phyloP scores from a whole-genome alignment of 2,329 filamentous ascomycete species.

The Diaporthe citriasiana region DNA sequence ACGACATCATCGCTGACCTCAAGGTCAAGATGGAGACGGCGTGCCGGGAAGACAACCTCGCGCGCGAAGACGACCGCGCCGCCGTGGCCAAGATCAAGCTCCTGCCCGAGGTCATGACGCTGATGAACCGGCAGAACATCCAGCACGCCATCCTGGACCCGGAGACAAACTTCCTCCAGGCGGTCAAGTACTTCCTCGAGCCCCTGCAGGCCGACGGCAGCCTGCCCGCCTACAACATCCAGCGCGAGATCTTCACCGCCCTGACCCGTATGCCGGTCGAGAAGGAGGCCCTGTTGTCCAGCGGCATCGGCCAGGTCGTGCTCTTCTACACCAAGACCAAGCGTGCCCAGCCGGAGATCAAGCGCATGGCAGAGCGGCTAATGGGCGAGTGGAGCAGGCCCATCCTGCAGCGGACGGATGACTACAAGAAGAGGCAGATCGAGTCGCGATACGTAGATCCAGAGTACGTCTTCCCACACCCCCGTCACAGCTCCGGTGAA shows the following conservation, averaged over 20 bases:
- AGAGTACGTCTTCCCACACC: conserved; percentile 61
- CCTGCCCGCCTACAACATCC: conserved; percentile 96
- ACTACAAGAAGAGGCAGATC: conserved; percentile 88
- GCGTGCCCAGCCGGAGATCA: conserved; percentile 88
- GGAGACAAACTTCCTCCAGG: conserved; percentile 94
- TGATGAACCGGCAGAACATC: conserved; percentile 91
- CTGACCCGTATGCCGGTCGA: conserved; percentile 86
- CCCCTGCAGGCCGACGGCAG: conserved; percentile 89
- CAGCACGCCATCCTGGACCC: conserved; percentile 90
- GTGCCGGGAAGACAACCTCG: conserved; percentile 87
- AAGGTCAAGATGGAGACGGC: conserved; percentile 92
- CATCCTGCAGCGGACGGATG: conserved; percentile 92
- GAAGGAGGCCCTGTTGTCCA: conserved; percentile 90
- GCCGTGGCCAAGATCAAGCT: conserved; percentile 95
- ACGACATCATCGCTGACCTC: conserved; percentile 89
- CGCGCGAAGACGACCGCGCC: conserved; percentile 82
- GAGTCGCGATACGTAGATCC: conserved; percentile 75
- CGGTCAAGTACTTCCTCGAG: conserved; percentile 97
- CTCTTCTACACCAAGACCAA: conserved; percentile 98
- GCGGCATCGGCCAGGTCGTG: conserved; percentile 95
- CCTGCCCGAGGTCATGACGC: conserved; percentile 87
- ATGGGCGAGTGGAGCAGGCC: conserved; percentile 96
- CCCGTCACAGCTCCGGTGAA: not conserved
- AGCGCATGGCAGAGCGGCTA: conserved; percentile 92
- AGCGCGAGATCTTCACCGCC: conserved; percentile 90